phyloP scores from a whole-genome alignment of 2,329 filamentous ascomycete species.

The Penicillium sp. region DNA sequence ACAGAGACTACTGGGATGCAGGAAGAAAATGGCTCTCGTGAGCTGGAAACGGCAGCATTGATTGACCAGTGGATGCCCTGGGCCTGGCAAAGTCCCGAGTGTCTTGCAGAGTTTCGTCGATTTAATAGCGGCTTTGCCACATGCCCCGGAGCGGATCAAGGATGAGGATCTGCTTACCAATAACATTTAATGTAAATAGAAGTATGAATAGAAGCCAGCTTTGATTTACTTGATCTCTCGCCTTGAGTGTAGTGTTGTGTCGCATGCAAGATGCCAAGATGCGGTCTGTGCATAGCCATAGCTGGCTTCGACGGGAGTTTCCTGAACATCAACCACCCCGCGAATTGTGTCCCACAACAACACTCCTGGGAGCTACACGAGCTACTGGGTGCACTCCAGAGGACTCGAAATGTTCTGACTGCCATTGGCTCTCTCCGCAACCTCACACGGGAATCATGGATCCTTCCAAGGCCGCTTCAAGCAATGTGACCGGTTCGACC shows the following conservation, averaged over 20 bases:
- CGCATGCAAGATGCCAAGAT: slow-evolving; percentile 7
- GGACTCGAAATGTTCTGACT: slow-evolving; percentile 29
- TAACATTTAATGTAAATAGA: neutral
- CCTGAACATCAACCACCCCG: slow-evolving; percentile 8
- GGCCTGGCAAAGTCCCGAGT: slow-evolving; percentile 20
- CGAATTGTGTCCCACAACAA: neutral
- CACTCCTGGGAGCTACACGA: slow-evolving; percentile 3
- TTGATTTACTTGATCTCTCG: no score
- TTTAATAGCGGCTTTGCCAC: slow-evolving; percentile 10
- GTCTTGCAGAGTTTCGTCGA: slow-evolving; percentile 25
- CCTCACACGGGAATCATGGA: slow-evolving; percentile 40
- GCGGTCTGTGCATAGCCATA: slow-evolving; percentile 8
- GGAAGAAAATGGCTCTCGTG: neutral
- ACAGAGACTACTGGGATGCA: neutral
- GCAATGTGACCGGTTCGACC: slow-evolving; percentile 66
- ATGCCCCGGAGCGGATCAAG: neutral
- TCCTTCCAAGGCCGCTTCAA: slow-evolving; percentile 59
- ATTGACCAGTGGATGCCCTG: slow-evolving; percentile 25
- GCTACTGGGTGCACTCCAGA: neutral
- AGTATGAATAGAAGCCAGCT: no score
- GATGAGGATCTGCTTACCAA: neutral
- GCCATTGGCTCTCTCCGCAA: slow-evolving; percentile 24
- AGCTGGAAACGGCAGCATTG: slow-evolving; percentile 32
- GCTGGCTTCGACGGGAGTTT: slow-evolving; percentile 9
- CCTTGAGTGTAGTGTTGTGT: neutral